Base-by-base conservation (phyloP, 805 yeast genomes). In the Metschnikowia colocasiae region DNA sequence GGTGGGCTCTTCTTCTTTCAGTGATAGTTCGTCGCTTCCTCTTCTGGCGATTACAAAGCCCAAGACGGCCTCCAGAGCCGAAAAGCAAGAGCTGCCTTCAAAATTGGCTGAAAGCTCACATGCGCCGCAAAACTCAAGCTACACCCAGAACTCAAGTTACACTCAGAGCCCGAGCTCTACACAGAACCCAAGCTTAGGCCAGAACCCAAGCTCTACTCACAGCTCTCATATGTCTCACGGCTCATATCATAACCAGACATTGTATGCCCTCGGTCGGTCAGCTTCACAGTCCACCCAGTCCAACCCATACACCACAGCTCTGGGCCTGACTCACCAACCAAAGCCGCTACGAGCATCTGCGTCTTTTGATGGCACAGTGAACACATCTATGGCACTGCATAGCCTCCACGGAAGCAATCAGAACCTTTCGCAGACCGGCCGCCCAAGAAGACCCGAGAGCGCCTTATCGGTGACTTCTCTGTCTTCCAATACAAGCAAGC, bases 361-460 rank as follows among this genome's bases (percentile, higher is more conserved):
- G 6, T 40, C 43, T 22, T 40, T 40, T 32, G 43, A 40, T 8
- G 43, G 23, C n/a, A 22, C 43, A 13, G 32, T 22, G 18, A n/a
- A 35, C 13, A 8, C 43, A 8, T 12, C 31, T n/a, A 19, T 25
- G 25, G 29, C 33, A 5, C 12, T 23, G 22, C 50, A 10, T 30
- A 43, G 12, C 52, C 47, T 22, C 52, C 56, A 7, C 52, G 54
- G 27, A 54, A 51, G 29, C 30, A 36, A 15, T 45, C 32, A 46
- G 40, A 27, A 40, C 51, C 19, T 47, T 19, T 15, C 30, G n/a
- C 40, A 36, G 40, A 22, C 8, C 30, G 53, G 56, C 39, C 59
- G 70, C 19, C 71, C 71, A 2, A 55, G 60, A 34, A 47, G 76
- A 26, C 74, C 76, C 3, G 73, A 70, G 49, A 67, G 74, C 47